These are phyloP conservation scores for Rhododendron mucronatum DNA, from an alignment of 148 eudicot species.

Conservation along the genomic window DNA sequence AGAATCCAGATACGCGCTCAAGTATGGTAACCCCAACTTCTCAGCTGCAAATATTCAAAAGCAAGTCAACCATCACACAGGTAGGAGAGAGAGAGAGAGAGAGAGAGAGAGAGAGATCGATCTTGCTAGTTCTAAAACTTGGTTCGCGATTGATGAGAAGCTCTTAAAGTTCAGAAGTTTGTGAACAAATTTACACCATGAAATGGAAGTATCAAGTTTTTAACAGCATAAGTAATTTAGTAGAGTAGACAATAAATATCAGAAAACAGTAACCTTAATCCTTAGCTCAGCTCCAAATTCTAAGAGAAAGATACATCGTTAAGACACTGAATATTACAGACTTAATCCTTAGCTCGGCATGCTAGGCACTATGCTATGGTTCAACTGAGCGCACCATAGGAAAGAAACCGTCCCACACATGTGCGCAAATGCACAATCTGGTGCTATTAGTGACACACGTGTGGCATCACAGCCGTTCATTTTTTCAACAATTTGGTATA, in stretches of 20 bases:
- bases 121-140: neutral
- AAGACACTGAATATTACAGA: no score
- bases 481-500: no score
- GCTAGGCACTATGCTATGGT: no score
- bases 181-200: neutral
- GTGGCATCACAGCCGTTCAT: no score
- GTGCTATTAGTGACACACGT: no score
- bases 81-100: neutral
- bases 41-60: slow-evolving; percentile 25
- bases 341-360: no score
- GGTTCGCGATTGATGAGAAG: neutral
- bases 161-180: neutral
- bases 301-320: no score
- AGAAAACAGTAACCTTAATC: neutral
- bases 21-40: slow-evolving; percentile 32
- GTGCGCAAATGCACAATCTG: no score
- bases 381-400: no score
- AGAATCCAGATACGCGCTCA: slow-evolving; percentile 39
- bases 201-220: neutral
- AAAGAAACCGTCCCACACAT: no score
- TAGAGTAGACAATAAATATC: neutral
- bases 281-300: no score
- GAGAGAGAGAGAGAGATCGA: neutral
- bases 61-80: neutral
- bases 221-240: neutral